These are phyloP conservation scores for Geotrichum macrosporum DNA, from an alignment of 1,139 yeast species.

Conservation along the genomic window DNA sequence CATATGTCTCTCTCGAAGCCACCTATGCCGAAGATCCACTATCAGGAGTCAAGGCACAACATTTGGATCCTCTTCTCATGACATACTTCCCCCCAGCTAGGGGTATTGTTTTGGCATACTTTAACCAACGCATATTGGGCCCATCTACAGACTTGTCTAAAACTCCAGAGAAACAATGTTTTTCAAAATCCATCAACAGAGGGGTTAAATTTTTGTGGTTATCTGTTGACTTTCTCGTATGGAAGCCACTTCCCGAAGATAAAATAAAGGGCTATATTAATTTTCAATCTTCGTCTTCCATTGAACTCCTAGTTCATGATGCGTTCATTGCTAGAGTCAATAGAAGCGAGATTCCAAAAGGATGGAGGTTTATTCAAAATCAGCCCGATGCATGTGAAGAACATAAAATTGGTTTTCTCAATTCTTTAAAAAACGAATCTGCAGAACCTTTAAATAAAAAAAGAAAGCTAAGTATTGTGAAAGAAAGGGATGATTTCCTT, in stretches of 20 bases:
- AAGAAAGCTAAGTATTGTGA: background rate
- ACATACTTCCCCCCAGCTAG: constrained; percentile 65
- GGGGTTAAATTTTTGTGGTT: constrained; percentile 89
- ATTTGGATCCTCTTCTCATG: constrained; percentile 85
- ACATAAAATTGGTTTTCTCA: too few relatives aligned
- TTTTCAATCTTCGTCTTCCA: constrained; percentile 92
- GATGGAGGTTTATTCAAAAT: constrained; percentile 77
- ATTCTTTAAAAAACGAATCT: too few relatives aligned
- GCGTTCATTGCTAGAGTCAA: constrained; percentile 92
- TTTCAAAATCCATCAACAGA: constrained; percentile 69
- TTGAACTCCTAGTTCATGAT: constrained; percentile 85
- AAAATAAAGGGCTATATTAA: constrained; percentile 77
- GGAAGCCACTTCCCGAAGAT: constrained; percentile 89
- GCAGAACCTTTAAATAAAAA: too few relatives aligned
- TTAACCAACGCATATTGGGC: constrained; percentile 51
- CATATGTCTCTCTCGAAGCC: constrained; percentile 88
- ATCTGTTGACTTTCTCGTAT: constrained; percentile 72
- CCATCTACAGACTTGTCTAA: too few relatives aligned
- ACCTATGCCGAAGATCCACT: constrained; percentile 61
- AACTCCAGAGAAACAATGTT: too few relatives aligned
- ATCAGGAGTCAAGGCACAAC: constrained; percentile 79
- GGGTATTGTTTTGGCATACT: constrained; percentile 82
- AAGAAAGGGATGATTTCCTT: background rate
- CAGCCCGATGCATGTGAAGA: constrained; percentile 54
- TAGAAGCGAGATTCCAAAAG: constrained; percentile 71